These are phyloP conservation scores for Zizania palustris DNA, from an alignment of 202 grass and related monocot species.

Conservation along the genomic window DNA sequence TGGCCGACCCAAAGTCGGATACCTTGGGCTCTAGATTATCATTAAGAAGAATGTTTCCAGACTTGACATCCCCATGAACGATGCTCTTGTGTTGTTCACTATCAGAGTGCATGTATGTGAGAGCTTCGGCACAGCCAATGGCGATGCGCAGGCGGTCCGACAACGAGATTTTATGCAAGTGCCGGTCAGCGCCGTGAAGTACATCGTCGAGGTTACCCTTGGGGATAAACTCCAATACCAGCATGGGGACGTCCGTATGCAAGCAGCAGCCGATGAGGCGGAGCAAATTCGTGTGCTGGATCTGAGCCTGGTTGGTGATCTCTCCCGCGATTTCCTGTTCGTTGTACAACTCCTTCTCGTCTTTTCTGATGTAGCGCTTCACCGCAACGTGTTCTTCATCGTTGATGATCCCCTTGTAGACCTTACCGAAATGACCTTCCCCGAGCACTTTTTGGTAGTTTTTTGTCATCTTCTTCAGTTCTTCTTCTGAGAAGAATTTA, in stretches of 20 bases:
- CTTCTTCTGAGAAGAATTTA: neutral
- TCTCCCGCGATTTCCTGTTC: neutral
- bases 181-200: neutral
- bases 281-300: neutral
- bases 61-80: neutral
- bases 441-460: neutral
- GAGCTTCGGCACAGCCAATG: neutral
- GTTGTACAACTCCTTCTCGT: too few species aligned
- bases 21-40: neutral
- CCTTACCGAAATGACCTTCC: neutral
- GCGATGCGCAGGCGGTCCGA: neutral
- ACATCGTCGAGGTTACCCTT: neutral
- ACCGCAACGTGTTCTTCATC: neutral
- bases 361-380: neutral
- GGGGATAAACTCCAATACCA: conserved; percentile 6
- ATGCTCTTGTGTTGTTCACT: neutral
- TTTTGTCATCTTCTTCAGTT: neutral
- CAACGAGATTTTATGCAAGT: neutral
- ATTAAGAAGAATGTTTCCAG: neutral
- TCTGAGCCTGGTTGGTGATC: neutral
- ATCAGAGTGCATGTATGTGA: neutral
- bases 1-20: neutral
- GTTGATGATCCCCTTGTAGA: neutral
- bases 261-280: conserved; percentile 21
- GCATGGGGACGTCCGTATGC: neutral